Conservation (phyloP, 2,329 filamentous ascomycete species). For the Arthroderma sp. region DNA sequence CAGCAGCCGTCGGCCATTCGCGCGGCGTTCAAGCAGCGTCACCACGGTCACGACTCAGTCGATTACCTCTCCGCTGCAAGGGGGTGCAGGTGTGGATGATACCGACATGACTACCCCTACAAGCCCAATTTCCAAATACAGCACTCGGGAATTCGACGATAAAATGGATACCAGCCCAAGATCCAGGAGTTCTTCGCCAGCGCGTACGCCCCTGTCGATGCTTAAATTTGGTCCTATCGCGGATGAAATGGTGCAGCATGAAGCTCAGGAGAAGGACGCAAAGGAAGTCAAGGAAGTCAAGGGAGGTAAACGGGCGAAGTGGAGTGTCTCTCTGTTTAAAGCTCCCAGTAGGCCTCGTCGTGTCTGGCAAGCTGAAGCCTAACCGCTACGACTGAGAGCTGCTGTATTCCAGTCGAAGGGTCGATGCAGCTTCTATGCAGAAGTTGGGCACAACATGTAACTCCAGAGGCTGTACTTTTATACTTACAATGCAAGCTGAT, state of each 20-base stretch:
- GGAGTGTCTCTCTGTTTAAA: constrained; percentile 14
- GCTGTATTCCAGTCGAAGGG: too few species aligned
- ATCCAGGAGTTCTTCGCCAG: background rate
- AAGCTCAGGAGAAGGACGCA: background rate
- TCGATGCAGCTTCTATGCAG: too few species aligned
- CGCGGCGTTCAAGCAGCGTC: constrained; percentile 54
- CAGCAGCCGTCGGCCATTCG: constrained; percentile 66
- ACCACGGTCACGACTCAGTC: constrained; percentile 19
- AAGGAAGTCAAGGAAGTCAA: background rate
- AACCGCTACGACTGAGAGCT: background rate
- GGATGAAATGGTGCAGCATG: constrained; percentile 5
- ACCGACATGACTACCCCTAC: background rate
- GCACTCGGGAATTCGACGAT: constrained; percentile 6
- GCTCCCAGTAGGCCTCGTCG: constrained; percentile 6
- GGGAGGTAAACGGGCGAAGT: constrained; percentile 9
- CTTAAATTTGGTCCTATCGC: background rate
- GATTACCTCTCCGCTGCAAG: constrained; percentile 6
- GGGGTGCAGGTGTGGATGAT: constrained; percentile 6
- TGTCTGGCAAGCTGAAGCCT: background rate
- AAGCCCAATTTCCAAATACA: background rate
- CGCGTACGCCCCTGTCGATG: constrained; percentile 6
- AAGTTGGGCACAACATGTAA: too few species aligned
- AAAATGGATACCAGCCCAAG: constrained; percentile 4
- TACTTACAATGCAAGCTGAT: too few species aligned
- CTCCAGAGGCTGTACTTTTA: too few species aligned